Conservation (phyloP, 2,329 filamentous ascomycete genomes). For the Aureobasidium melanogenum region DNA sequence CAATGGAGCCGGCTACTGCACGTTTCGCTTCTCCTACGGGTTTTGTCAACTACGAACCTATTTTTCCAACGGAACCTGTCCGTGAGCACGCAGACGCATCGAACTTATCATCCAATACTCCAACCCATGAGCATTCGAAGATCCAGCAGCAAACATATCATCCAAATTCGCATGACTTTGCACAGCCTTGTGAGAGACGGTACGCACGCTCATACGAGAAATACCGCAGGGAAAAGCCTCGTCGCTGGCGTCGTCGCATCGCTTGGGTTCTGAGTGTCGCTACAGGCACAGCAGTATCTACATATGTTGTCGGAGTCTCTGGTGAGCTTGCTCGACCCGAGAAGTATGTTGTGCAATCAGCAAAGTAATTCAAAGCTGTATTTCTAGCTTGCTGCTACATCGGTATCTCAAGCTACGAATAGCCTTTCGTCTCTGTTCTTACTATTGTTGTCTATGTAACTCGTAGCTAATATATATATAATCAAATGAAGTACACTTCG, state of each 20-base stretch:
- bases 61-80: conserved; percentile 13
- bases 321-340: conserved; percentile 32
- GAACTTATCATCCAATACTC: not conserved
- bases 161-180: not conserved
- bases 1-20: conserved; percentile 33
- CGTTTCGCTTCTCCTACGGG: conserved; percentile 57
- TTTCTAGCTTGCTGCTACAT: not conserved
- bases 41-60: conserved; percentile 52
- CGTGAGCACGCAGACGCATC: not conserved
- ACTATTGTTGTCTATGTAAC: not conserved
- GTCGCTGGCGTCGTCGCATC: conserved; percentile 26
- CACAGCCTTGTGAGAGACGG: not conserved
- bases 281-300: conserved; percentile 42
- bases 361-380: not conserved
- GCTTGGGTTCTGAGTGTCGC: conserved; percentile 44
- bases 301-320: conserved; percentile 52
- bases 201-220: not conserved
- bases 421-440: not conserved
- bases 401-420: not conserved
- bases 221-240: conserved; percentile 27
- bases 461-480: not conserved
- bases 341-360: not conserved
- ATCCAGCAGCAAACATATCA: conserved; percentile 40
- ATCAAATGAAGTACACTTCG: not conserved
- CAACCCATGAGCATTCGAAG: not conserved